These are phyloP conservation scores for Combretum micranthum DNA, from an alignment of 345 rosid genomes.

Conservation along the genomic window DNA sequence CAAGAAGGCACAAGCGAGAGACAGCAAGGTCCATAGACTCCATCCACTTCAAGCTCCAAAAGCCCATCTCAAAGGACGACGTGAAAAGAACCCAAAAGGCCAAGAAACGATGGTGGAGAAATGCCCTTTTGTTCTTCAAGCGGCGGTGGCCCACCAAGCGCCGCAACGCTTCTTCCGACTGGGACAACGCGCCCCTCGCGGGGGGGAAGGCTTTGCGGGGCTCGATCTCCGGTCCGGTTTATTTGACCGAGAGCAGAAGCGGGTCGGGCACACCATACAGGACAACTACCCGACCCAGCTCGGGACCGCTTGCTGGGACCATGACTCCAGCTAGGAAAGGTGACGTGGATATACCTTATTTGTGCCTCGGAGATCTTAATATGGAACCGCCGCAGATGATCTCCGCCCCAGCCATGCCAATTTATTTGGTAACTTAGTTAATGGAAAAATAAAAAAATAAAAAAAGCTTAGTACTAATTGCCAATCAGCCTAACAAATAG, in stretches of 20 bases:
- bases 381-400: slow-evolving; percentile 49
- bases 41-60: slow-evolving; percentile 81
- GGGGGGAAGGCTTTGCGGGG: slow-evolving; percentile 37
- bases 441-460: too few species aligned
- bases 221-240: slow-evolving; percentile 62
- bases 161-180: slow-evolving; percentile 1
- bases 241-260: slow-evolving; percentile 62
- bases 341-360: slow-evolving; percentile 51
- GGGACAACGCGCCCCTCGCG: slow-evolving; percentile 37
- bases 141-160: slow-evolving; percentile 31
- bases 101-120: slow-evolving; percentile 70
- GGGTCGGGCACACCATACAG: slow-evolving; percentile 60
- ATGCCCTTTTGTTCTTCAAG: slow-evolving; percentile 60
- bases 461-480: too few species aligned
- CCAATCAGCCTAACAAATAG: too few species aligned
- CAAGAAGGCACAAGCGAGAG: slow-evolving; percentile 62
- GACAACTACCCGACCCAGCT: slow-evolving; percentile 33
- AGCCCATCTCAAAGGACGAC: slow-evolving; percentile 79
- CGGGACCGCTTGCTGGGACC: slow-evolving; percentile 71
- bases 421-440: slow-evolving; percentile 59
- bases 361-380: slow-evolving; percentile 70
- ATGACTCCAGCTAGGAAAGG: slow-evolving; percentile 36
- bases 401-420: slow-evolving; percentile 51
- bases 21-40: slow-evolving; percentile 30
- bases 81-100: slow-evolving; percentile 18